A percentile compares a stretch with the other conserved stretches of the same genome.
phyloP scores from a whole-genome alignment of 2,329 filamentous ascomycete genomes.

The Cercospora citrullina region DNA sequence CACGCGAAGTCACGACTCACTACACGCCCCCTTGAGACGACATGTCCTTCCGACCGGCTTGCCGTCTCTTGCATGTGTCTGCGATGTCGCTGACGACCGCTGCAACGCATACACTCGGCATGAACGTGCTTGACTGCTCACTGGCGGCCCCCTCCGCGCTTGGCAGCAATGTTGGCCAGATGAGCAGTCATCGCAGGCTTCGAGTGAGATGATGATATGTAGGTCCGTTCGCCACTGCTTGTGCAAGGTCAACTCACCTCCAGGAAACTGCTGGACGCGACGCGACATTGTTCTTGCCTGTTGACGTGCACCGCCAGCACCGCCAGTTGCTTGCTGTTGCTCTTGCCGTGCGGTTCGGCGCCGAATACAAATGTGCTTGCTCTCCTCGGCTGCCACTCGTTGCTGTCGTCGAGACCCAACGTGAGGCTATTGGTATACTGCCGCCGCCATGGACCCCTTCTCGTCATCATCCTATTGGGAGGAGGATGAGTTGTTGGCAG shows the following conservation, averaged over 20 bases:
- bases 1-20: not conserved
- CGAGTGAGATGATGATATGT: not conserved
- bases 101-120: not conserved
- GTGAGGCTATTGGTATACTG: not conserved
- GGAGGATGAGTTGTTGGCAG: conserved; percentile 3
- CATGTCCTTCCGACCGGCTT: not conserved
- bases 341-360: not conserved
- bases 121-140: not conserved
- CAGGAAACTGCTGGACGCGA: not conserved
- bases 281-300: not conserved
- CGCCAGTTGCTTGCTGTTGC: not conserved
- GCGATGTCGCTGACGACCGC: not conserved
- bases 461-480: not conserved
- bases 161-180: not conserved
- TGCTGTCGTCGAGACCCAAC: not conserved
- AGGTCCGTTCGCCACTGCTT: not conserved
- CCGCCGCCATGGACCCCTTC: not conserved
- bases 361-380: conserved; percentile 8
- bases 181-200: not conserved
- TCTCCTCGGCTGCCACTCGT: not conserved
- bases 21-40: not conserved
- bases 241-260: not conserved
- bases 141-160: not conserved
- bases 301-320: not conserved
- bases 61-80: not conserved